Conservation (phyloP, 768 basidiomycete genomes). For the Pisolithus tinctorius region DNA sequence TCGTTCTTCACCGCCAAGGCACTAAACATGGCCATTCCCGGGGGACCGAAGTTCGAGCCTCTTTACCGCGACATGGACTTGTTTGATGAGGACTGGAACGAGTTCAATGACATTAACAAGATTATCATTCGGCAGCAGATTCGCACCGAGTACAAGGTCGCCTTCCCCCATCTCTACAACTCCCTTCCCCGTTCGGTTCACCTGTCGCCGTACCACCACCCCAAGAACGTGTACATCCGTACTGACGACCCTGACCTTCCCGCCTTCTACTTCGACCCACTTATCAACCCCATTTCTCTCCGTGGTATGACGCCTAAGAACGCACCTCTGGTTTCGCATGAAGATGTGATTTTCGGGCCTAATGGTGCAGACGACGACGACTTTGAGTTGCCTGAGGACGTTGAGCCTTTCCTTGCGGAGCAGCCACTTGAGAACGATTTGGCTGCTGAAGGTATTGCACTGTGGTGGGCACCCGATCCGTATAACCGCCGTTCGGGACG, state of each 20-base stretch:
- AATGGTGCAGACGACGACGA: conserved; percentile 82
- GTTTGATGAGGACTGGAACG: conserved; percentile 99
- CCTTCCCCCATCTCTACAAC: conserved; percentile 98
- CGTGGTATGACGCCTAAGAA: conserved; percentile 85
- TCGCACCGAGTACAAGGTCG: conserved; percentile 97
- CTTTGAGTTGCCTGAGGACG: conserved; percentile 73
- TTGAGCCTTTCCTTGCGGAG: conserved; percentile 76
- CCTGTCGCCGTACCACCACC: conserved; percentile 85
- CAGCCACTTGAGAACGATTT: conserved; percentile 81
- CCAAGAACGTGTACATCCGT: conserved; percentile 98
- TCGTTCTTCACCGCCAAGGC: conserved; percentile 98
- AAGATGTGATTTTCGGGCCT: conserved; percentile 88
- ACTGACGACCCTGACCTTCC: conserved; percentile 99
- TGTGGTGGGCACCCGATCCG: conserved; percentile 98
- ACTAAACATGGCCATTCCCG: conserved; percentile 93
- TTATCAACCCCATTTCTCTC: conserved; percentile 95
- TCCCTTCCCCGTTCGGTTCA: conserved; percentile 92
- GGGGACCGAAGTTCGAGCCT: conserved; percentile 98
- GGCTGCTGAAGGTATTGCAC: conserved; percentile 92
- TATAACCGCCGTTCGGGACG: conserved; percentile 89
- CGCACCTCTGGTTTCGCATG: conserved; percentile 74
- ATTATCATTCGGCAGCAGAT: conserved; percentile 99
- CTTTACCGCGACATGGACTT: conserved; percentile 94
- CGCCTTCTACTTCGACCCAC: conserved; percentile 97
- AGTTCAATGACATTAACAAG: conserved; percentile 99